Evolutionary conservation across 225 moss, liverwort and hornwort genomes (phyloP).

Genomic region (Pseudoscleropodium purum): DNA sequence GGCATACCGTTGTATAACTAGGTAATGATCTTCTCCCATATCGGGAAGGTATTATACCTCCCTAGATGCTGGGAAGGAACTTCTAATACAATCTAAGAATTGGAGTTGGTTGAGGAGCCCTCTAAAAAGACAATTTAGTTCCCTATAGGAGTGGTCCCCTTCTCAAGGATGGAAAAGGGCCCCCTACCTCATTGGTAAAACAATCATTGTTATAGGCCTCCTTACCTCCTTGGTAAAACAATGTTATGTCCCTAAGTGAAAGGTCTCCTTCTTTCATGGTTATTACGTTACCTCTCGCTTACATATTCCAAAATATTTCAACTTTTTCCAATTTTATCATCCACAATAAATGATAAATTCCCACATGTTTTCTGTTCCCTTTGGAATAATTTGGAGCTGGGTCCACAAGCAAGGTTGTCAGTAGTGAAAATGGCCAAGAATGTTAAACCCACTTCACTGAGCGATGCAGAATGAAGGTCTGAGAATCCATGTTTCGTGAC

Average conservation of each 20-base stretch:
- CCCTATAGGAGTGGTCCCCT: rapidly evolving
- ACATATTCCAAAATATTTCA: not conserved
- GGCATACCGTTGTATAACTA: too few relatives aligned
- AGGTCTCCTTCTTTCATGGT: too few relatives aligned
- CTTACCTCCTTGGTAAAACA: too few relatives aligned
- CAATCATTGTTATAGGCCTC: too few relatives aligned
- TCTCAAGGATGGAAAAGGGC: not conserved
- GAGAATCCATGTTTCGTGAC: not conserved
- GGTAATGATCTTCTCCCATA: too few relatives aligned
- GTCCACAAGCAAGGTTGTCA: not conserved
- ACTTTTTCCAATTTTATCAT: not conserved
- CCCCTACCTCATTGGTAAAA: too few relatives aligned
- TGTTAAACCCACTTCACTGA: not conserved
- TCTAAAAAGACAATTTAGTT: not conserved
- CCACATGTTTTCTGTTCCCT: not conserved
- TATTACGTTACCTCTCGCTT: too few relatives aligned
- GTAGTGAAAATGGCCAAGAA: not conserved
- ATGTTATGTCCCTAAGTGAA: too few relatives aligned
- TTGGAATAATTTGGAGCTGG: not conserved
- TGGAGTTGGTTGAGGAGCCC: too few relatives aligned
- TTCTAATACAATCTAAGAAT: too few relatives aligned
- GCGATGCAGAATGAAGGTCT: not conserved
- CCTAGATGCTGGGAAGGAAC: too few relatives aligned
- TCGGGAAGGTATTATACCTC: too few relatives aligned
- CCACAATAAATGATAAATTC: not conserved